Conservation (phyloP, 208 protist species). For the Leishmania arabica region DNA sequence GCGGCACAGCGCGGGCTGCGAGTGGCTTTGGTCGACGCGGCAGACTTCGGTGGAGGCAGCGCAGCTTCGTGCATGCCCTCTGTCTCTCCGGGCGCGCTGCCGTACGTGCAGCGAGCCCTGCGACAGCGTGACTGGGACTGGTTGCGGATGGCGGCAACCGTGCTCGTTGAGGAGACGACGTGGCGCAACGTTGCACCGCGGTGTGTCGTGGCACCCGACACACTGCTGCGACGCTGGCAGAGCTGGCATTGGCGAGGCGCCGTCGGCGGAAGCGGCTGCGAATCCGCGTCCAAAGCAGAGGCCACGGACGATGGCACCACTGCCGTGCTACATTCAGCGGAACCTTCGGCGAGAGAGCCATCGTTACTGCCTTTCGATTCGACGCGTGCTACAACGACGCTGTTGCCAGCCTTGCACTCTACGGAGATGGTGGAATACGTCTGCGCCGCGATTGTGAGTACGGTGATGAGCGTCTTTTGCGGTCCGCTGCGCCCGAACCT, state of each 20-base stretch:
- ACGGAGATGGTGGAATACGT: conserved; percentile 67
- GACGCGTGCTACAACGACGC: conserved; percentile 28
- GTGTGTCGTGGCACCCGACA: conserved; percentile 15
- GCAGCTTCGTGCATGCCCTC: conserved; percentile 25
- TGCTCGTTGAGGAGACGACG: conserved; percentile 41
- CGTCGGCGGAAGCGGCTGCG: not conserved
- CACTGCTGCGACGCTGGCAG: conserved; percentile 1
- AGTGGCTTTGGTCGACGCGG: conserved; percentile 70
- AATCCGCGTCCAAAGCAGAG: not conserved
- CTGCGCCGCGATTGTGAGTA: conserved; percentile 43
- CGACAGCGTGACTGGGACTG: conserved; percentile 71
- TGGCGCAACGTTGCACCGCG: conserved; percentile 65
- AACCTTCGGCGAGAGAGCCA: not conserved
- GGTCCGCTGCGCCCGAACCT: conserved; percentile 39
- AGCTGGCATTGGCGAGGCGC: not conserved
- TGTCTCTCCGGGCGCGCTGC: conserved; percentile 63
- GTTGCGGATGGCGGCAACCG: conserved; percentile 50
- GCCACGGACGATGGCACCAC: not conserved
- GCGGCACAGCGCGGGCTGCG: conserved; percentile 78
- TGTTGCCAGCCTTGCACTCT: conserved; percentile 61
- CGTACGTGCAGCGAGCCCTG: conserved; percentile 71
- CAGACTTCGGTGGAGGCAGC: conserved; percentile 60
- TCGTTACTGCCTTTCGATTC: not conserved
- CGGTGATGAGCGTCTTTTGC: conserved; percentile 53
- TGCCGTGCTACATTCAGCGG: not conserved